Percentiles rank a stretch among this genome's conserved stretches.
Evolutionary conservation across 1,139 yeast species (phyloP).

Genomic region (Taphrina confusa): DNA sequence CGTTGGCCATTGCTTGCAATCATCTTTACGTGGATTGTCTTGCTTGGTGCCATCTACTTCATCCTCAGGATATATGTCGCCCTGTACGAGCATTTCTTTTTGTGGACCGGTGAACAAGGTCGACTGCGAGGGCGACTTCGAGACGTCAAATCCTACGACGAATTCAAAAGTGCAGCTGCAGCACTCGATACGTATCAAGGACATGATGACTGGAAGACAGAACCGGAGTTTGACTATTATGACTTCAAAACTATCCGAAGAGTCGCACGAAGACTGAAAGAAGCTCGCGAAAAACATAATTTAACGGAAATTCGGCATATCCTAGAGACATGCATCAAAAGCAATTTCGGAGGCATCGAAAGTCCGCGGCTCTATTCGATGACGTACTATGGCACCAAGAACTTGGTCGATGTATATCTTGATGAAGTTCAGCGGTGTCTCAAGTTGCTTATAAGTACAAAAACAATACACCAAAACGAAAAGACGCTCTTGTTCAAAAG

Average conservation of each 20-base stretch:
- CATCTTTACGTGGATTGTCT: conserved; percentile 11
- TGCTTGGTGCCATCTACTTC: conserved; percentile 56
- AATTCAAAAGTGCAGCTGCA: conserved; percentile 64
- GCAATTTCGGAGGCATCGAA: conserved; percentile 74
- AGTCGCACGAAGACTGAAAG: conserved; percentile 53
- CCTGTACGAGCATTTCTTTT: conserved; percentile 56
- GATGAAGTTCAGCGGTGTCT: conserved; percentile 45
- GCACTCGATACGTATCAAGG: conserved; percentile 60
- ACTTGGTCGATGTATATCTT: conserved; percentile 59
- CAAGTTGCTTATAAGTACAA: conserved; percentile 49
- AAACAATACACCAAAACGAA: conserved; percentile 48
- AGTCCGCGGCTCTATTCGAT: conserved; percentile 71
- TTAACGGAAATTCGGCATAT: conserved; percentile 57
- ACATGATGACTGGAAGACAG: conserved; percentile 63
- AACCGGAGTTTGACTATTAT: conserved; percentile 66
- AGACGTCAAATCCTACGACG: conserved; percentile 55
- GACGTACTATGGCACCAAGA: conserved; percentile 73
- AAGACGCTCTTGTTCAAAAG: conserved; percentile 61
- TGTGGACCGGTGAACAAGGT: conserved; percentile 61
- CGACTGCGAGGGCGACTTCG: conserved; percentile 56
- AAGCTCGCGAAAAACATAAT: conserved; percentile 47
- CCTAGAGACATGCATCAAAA: conserved; percentile 67
- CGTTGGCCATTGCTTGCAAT: conserved; percentile 19
- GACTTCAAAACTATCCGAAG: conserved; percentile 63
- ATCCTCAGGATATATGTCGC: conserved; percentile 64